Percentiles rank a stretch among this genome's conserved stretches.
phyloP scores from a whole-genome alignment of 2,329 filamentous ascomycete species.

The Escovopsis weberi region DNA sequence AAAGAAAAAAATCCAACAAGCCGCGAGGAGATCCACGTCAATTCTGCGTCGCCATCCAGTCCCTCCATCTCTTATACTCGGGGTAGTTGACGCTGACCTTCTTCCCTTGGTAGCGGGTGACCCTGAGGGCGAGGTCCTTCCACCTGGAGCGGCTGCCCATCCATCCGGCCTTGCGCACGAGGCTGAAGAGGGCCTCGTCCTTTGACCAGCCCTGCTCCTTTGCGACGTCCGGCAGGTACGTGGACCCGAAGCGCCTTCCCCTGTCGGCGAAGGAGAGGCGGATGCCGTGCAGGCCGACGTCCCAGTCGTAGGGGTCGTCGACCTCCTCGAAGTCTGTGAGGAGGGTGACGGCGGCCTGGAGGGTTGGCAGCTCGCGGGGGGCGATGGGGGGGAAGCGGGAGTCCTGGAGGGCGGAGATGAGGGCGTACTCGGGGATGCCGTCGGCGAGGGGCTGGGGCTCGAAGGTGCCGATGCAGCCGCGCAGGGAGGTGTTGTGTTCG shows the following conservation, averaged over 20 bases:
- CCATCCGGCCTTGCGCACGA: conserved; percentile 96
- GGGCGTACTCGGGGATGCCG: conserved; percentile 65
- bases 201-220: conserved; percentile 89
- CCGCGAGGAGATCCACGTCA: not conserved
- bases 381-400: conserved; percentile 44
- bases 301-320: conserved; percentile 66
- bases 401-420: conserved; percentile 60
- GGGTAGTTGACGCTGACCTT: conserved; percentile 55
- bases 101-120: conserved; percentile 76
- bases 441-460: conserved; percentile 57
- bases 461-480: conserved; percentile 95
- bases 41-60: conserved; percentile 37
- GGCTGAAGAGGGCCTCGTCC: conserved; percentile 75
- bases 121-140: conserved; percentile 63
- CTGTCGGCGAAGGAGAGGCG: conserved; percentile 71
- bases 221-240: conserved; percentile 86
- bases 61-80: conserved; percentile 68
- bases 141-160: conserved; percentile 64
- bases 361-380: conserved; percentile 36
- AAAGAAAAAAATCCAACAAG: not conserved
- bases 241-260: conserved; percentile 62
- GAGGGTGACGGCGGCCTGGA: conserved; percentile 61
- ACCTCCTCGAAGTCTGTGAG: conserved; percentile 74
- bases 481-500: conserved; percentile 37
- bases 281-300: conserved; percentile 71